phyloP scores from a whole-genome alignment of 176 grass and related monocot genomes.

The Triticum urartu region DNA sequence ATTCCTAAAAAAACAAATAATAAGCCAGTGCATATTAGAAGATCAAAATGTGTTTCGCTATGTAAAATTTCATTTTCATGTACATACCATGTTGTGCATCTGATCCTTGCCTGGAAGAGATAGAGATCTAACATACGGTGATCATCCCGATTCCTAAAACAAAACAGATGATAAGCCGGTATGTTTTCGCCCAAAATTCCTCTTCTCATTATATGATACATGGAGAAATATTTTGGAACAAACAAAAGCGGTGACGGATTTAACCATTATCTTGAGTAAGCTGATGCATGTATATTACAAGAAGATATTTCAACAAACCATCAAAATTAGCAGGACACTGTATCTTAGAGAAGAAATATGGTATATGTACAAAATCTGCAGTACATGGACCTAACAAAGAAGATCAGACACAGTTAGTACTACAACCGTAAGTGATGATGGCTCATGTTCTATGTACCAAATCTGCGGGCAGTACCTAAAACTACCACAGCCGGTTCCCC shows the following conservation, averaged over 20 bases:
- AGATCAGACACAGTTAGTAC: neutral
- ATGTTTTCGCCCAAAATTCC: neutral
- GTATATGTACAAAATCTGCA: neutral
- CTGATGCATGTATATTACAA: slow-evolving; percentile 33
- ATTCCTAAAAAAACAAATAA: too few species aligned
- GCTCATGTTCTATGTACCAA: too few species aligned
- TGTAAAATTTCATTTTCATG: neutral
- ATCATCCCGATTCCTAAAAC: slow-evolving; percentile 47
- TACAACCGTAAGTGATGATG: too few species aligned
- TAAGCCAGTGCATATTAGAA: neutral
- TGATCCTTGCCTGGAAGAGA: slow-evolving; percentile 35
- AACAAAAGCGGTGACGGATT: neutral
- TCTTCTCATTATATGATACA: neutral
- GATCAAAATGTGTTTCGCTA: neutral
- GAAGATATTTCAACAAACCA: neutral
- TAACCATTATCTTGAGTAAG: slow-evolving; percentile 38
- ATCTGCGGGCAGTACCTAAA: too few species aligned
- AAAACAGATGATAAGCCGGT: neutral
- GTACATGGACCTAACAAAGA: slow-evolving; percentile 47
- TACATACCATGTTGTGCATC: slow-evolving; percentile 61
- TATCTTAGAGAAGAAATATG: too few species aligned
- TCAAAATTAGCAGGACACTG: neutral
- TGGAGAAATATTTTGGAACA: neutral
- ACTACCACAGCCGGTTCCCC: too few species aligned
- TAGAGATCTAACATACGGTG: slow-evolving; percentile 37